Evolutionary conservation across 2,329 filamentous ascomycete genomes (phyloP).

Genomic region (Nigrospora oryzae): DNA sequence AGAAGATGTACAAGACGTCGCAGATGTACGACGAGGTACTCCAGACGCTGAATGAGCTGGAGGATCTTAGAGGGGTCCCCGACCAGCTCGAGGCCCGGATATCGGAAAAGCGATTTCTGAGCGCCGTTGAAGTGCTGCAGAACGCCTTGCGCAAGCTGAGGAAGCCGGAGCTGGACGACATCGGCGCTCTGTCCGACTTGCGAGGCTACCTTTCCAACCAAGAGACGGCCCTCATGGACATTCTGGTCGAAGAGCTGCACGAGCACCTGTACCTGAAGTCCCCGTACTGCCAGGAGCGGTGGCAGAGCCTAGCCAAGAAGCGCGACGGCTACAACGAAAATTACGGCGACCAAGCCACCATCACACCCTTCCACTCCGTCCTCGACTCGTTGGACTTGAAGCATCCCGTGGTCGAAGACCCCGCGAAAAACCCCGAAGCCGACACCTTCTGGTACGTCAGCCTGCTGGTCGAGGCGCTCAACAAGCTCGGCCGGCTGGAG

Average conservation of each 20-base stretch:
- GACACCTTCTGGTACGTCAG: conserved; percentile 93
- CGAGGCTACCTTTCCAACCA: conserved; percentile 87
- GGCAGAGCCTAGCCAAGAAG: conserved; percentile 72
- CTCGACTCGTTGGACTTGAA: conserved; percentile 55
- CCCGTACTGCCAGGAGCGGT: conserved; percentile 91
- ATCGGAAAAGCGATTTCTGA: conserved; percentile 90
- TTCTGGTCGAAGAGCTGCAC: conserved; percentile 92
- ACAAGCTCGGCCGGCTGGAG: conserved; percentile 81
- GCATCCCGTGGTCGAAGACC: conserved; percentile 67
- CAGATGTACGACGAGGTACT: conserved; percentile 87
- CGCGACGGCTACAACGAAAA: conserved; percentile 46
- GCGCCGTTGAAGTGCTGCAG: conserved; percentile 85
- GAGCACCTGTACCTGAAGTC: conserved; percentile 97
- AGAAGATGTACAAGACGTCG: conserved; percentile 78
- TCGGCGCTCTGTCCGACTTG: conserved; percentile 80
- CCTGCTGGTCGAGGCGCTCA: conserved; percentile 74
- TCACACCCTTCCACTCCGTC: conserved; percentile 49
- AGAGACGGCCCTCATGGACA: conserved; percentile 85
- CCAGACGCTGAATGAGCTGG: conserved; percentile 72
- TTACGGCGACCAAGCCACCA: conserved; percentile 33
- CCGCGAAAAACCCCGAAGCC: conserved; percentile 85
- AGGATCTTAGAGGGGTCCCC: conserved; percentile 81
- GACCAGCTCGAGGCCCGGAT: conserved; percentile 91
- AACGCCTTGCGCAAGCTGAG: conserved; percentile 76
- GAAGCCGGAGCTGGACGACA: conserved; percentile 82